These are phyloP conservation scores for Penicillium nucicola DNA, from an alignment of 495 filamentous ascomycete species.

Conservation along the genomic window DNA sequence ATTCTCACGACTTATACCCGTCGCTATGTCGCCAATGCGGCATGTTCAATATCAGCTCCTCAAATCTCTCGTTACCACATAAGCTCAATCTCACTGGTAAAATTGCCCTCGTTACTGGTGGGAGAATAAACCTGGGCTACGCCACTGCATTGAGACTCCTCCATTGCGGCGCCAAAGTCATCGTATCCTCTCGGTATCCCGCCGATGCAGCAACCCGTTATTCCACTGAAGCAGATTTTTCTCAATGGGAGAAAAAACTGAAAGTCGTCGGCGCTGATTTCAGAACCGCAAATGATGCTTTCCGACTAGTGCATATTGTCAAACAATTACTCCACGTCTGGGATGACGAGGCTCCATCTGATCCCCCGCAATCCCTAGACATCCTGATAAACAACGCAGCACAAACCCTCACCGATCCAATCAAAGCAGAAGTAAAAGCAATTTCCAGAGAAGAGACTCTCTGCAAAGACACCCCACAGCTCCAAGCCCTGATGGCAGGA, in stretches of 20 bases:
- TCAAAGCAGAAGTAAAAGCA: constrained; percentile 34
- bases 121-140: constrained; percentile 45
- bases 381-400: constrained; percentile 50
- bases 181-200: constrained; percentile 46
- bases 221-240: constrained; percentile 29
- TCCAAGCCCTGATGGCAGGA: background rate
- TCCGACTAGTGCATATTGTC: constrained; percentile 30
- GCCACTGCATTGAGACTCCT: constrained; percentile 41
- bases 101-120: constrained; percentile 47
- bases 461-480: background rate
- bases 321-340: constrained; percentile 25
- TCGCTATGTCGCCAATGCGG: constrained; percentile 42
- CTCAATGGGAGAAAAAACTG: constrained; percentile 29
- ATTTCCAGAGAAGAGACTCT: constrained; percentile 27
- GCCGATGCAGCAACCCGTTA: constrained; percentile 41
- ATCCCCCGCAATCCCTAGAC: constrained; percentile 22
- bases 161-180: constrained; percentile 44
- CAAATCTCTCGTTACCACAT: constrained; percentile 29
- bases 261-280: constrained; percentile 46
- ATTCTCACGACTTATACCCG: constrained; percentile 28
- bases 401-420: constrained; percentile 45
- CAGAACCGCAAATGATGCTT: constrained; percentile 41
- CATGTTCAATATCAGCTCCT: constrained; percentile 33
- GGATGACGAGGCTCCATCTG: constrained; percentile 5
- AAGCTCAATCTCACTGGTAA: constrained; percentile 27